Evolutionary conservation across 768 basidiomycete species (phyloP).

Genomic region (Dictyophora rubrovolvata): DNA sequence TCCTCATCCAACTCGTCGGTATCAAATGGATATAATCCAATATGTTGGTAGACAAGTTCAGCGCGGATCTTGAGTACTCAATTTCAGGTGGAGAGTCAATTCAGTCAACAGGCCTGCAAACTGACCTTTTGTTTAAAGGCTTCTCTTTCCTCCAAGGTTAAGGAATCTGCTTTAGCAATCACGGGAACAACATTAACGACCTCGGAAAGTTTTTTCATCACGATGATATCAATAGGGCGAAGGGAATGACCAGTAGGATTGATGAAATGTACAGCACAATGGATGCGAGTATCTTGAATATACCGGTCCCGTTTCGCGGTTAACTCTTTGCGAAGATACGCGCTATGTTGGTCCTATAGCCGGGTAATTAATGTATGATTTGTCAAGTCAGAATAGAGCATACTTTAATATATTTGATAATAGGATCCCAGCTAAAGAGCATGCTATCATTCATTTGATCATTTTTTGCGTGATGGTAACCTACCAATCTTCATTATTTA

Average conservation of each 20-base stretch:
- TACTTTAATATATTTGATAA: constrained; percentile 92
- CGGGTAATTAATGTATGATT: not conserved
- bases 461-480: constrained; percentile 17
- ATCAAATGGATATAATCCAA: constrained; percentile 94
- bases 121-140: constrained; percentile 86
- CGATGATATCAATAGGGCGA: constrained; percentile 93
- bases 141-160: constrained; percentile 88
- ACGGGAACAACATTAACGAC: constrained; percentile 99
- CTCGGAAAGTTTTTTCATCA: constrained; percentile 98
- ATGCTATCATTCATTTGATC: not conserved
- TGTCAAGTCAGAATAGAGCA: not conserved
- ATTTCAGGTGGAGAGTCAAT: not conserved
- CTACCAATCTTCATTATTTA: constrained; percentile 98
- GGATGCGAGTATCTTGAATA: constrained; percentile 97
- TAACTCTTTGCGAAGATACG: constrained; percentile 96
- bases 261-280: constrained; percentile 98
- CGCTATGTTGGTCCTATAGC: constrained; percentile 82
- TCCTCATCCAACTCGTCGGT: constrained; percentile 92
- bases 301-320: constrained; percentile 98
- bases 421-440: constrained; percentile 89
- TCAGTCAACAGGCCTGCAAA: not conserved
- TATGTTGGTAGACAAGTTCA: constrained; percentile 84
- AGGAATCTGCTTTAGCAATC: constrained; percentile 92
- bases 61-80: constrained; percentile 63
- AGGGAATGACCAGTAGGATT: constrained; percentile 97